Base-by-base conservation (phyloP, 2,329 filamentous ascomycete genomes). In the Colletotrichum spinosum region DNA sequence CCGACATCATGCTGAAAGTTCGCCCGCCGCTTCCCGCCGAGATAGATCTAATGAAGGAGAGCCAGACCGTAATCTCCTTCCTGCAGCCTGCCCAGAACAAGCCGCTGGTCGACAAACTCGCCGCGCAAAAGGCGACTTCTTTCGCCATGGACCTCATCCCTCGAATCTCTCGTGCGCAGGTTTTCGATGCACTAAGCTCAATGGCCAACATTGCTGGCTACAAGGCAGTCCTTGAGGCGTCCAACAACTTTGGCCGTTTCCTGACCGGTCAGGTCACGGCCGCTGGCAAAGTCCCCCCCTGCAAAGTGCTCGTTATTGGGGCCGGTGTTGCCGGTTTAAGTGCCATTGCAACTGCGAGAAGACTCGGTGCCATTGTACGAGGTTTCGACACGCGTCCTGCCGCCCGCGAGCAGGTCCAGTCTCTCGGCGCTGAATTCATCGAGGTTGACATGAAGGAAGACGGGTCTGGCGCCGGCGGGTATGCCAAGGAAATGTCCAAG, bases 141-240 rank as follows among this genome's bases (percentile, higher is more conserved):
- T 96, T 97, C 74, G 93, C 94, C 25, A 97, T 97, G 93, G 94
- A 97, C 74, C 91, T 94, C 88, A 91, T 97, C 56, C 94, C 94
- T 13, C 89, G 94, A 45, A 97, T 97, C 71, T 97, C 93, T 1
- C 88, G 94, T 51, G 93, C 94, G 1, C 94, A 97, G 75, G 89
- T 92, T 0, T 97, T 97, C 72, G 93, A 97, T 78, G 93, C 93
- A 1, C 83, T 97, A 60, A 94, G 92, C 76, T 96, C 92, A 9
- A 97, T 97, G 94, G 93, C 94, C 66, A 97, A 97, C 72, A 97
- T 97, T 79, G 92, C 93, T 25, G 94, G 94, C 0, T 97, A 97
- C 80, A 97, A 97, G 78, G 94, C 93, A 45, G 92, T 97, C 1
- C 81, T 97, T 48, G 93, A 97, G 77, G 94, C 93, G 1, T 94